Percentiles rank a stretch among this genome's conserved stretches.
Evolutionary conservation across 1,139 yeast genomes (phyloP).

Genomic region (Candida tetrigidarum): DNA sequence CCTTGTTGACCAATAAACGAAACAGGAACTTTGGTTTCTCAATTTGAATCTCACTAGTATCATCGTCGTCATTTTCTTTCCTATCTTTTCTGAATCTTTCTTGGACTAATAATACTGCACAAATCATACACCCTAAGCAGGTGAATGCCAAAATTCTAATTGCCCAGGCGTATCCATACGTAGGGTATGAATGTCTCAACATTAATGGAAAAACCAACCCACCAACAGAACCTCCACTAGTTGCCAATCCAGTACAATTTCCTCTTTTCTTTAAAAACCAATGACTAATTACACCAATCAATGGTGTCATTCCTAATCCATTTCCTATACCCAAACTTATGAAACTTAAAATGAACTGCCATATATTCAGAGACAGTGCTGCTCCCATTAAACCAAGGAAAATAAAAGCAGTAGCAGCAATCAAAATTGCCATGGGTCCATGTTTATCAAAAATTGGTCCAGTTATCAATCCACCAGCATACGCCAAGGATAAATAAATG

Average conservation of each 20-base stretch:
- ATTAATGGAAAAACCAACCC: slow-evolving; percentile 65
- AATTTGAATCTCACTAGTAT: slow-evolving; percentile 2
- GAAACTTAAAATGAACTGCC: slow-evolving; percentile 60
- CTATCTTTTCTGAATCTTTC: slow-evolving; percentile 43
- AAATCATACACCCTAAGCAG: slow-evolving; percentile 42
- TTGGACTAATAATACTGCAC: slow-evolving; percentile 45
- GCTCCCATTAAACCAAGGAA: slow-evolving; percentile 54
- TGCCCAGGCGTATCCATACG: slow-evolving; percentile 66
- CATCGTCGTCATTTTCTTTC: slow-evolving; percentile 4
- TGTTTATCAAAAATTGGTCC: slow-evolving; percentile 50
- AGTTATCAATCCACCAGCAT: slow-evolving; percentile 56
- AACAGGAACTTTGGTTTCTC: slow-evolving; percentile 10
- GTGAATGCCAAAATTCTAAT: slow-evolving; percentile 58
- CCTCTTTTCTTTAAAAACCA: slow-evolving; percentile 61
- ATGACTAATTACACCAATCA: slow-evolving; percentile 61
- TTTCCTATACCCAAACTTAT: slow-evolving; percentile 58
- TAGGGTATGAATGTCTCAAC: slow-evolving; percentile 53
- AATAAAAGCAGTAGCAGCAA: slow-evolving; percentile 46
- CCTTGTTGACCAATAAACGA: neutral
- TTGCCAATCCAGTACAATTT: slow-evolving; percentile 57
- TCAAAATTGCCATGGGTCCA: slow-evolving; percentile 49
- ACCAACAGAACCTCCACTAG: slow-evolving; percentile 68
- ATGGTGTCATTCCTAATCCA: slow-evolving; percentile 59
- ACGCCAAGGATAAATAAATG: slow-evolving; percentile 58
- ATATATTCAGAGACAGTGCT: slow-evolving; percentile 51